These are phyloP conservation scores for Cyclotella atomus DNA, from an alignment of 108 stramenopile species.

Conservation along the genomic window DNA sequence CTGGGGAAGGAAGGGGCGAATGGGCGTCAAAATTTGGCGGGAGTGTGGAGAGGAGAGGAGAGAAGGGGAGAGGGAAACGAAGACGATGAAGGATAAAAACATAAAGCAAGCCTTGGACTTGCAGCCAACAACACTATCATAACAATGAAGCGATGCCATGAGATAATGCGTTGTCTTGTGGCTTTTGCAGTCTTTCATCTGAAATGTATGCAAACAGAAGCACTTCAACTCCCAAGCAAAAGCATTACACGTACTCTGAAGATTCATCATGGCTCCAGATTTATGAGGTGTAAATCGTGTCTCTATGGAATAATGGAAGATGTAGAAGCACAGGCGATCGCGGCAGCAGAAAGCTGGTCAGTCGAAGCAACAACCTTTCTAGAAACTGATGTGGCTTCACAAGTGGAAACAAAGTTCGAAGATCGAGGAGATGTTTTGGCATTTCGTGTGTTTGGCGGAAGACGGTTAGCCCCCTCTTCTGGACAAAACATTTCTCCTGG, in stretches of 20 bases:
- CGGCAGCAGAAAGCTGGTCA: constrained; percentile 44
- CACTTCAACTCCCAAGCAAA: neutral
- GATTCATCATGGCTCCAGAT: too few species aligned
- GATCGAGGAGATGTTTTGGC: constrained; percentile 31
- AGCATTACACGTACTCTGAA: neutral
- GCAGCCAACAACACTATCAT: too few species aligned
- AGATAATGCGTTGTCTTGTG: neutral
- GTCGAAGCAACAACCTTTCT: constrained; percentile 50
- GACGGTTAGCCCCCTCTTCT: constrained; percentile 17
- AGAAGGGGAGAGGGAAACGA: too few species aligned
- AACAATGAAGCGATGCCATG: neutral
- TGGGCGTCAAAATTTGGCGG: neutral
- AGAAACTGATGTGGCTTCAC: constrained; percentile 28
- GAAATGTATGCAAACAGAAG: neutral
- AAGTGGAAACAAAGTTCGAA: constrained; percentile 40
- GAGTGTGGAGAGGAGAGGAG: too few species aligned
- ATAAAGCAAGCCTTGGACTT: too few species aligned
- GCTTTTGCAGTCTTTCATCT: neutral
- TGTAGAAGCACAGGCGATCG: constrained; percentile 27
- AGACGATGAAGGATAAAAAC: too few species aligned
- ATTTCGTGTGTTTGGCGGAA: constrained; percentile 38
- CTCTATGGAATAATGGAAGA: constrained; percentile 17
- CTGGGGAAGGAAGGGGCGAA: too few species aligned
- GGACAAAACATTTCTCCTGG: neutral
- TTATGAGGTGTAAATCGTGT: neutral